Base-by-base conservation (phyloP, 2,329 filamentous ascomycete species). In the Dryadomyces quercivorus region DNA sequence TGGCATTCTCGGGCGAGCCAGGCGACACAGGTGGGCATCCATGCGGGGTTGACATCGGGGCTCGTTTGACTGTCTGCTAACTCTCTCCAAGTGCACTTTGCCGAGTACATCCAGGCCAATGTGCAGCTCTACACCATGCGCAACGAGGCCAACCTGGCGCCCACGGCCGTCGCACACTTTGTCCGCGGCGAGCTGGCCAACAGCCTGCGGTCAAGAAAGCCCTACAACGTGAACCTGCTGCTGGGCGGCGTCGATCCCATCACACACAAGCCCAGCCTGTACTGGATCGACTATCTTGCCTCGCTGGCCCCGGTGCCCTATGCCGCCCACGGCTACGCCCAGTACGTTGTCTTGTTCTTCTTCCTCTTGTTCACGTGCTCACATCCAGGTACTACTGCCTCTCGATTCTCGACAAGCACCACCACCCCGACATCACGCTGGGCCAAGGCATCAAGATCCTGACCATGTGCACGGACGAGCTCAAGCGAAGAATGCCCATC, bases 51-150 rank as follows among this genome's bases (percentile, higher is more conserved):
- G 4, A 6, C 18, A 7, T 40, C 13, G 13, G 4, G 15, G 40
- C 51, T 55, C 22, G 40, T 31, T 21, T 50, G 34, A 18, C 5
- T 50, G n/a, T n/a, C 18, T 38, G 7, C 44, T 20, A 38, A 20
- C 12, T 38, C 45, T 34, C 51, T 34, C 43, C 45, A n/a, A 95
- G 91, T 97, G 59, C 92, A 98, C 84, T 98, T 98, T 70, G 88
- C 94, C 69, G 93, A 98, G 75, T 98, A 92, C 75, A 94, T 98
- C 70, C 91, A 97, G 81, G 91, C 92, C 69, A 98, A 98, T 72
- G 85, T 93, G 60, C 89, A 95, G 73, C 86, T 98, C 67, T 98
- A 98, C 75, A 90, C 88, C 62, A 98, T 97, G 91, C 89, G 94
- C 67, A 97, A 97, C 70, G 87, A 90, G 71, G 86, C 86, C 67